Base-by-base conservation (phyloP, 768 basidiomycete species). In the Lactarius vividus region DNA sequence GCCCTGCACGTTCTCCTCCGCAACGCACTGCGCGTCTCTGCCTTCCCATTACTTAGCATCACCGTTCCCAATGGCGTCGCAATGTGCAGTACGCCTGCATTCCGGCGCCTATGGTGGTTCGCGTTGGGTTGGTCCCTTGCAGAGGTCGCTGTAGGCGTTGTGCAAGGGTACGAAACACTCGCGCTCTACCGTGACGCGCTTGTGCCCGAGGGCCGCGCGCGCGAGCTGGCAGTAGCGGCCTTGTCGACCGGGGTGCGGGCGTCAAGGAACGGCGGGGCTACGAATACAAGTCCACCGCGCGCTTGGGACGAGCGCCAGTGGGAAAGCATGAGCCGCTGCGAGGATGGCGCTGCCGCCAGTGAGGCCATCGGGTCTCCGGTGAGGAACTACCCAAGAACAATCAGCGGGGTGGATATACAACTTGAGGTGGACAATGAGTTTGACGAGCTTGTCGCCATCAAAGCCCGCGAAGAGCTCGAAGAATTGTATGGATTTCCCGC, bases 401-500 rank as follows among this genome's bases (percentile, higher is more conserved):
- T 37, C 60, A 68, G 57, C 28, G 73, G 74, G 23, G 74, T 70
- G 39, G 74, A 72, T 28, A 69, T 75, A 31, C 68, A 70, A 57
- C 59, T 74, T 42, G 84, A 83, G 63, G 80, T 90, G 37, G 87
- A 91, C 65, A 77, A 80, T 49, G 88, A 92, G 73, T 77, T 93
- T 39, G 86, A 91, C 31, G 79, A 84, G 72, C 75, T 94, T 28
- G 73, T 91, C 46, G 78, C 80, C 2, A 74, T 91, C 61, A 88
- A 87, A 71, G 81, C 79, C 23, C 79, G 91, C 49, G 87, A 90
- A 72, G 92, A 94, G 65, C 75, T 94, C 44, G 92, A 93, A 73
- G 85, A 86, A 57, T 81, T 92, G 6, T 93, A 91, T 71, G 92
- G 92, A 1, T 75, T 89, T n/a, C 88, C 92, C 3, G 80, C 88